Conservation (phyloP, 2,329 filamentous ascomycete genomes). For the Didymella segeticola region DNA sequence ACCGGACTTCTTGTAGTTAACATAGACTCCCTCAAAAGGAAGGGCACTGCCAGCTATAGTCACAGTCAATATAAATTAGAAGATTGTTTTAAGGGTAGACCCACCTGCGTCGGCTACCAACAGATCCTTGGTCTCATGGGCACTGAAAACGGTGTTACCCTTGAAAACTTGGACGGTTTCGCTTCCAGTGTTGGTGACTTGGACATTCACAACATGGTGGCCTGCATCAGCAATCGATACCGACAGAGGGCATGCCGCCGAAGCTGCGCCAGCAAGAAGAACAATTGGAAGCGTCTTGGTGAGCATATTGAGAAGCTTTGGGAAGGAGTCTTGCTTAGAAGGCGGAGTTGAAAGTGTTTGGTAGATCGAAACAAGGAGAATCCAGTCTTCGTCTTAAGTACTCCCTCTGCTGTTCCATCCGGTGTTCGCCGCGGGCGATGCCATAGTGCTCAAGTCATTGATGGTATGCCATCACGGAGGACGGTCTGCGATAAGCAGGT, state of each 20-base stretch:
- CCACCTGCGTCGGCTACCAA: slow-evolving; percentile 20
- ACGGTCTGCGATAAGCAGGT: slow-evolving; percentile 17
- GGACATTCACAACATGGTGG: slow-evolving; percentile 15
- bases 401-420: not conserved
- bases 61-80: not conserved
- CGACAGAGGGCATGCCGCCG: slow-evolving; percentile 18
- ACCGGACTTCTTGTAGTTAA: slow-evolving; percentile 22
- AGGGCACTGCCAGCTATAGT: slow-evolving; percentile 17
- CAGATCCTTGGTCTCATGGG: slow-evolving; percentile 22
- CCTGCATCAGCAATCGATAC: slow-evolving; percentile 10
- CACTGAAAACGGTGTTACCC: slow-evolving; percentile 24
- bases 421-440: too few species aligned
- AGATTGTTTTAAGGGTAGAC: not conserved
- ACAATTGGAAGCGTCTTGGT: slow-evolving; percentile 12
- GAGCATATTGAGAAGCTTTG: slow-evolving; percentile 10
- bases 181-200: slow-evolving; percentile 17
- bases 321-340: not conserved
- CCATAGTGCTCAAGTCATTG: not conserved
- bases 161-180: slow-evolving; percentile 20
- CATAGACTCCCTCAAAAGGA: slow-evolving; percentile 21
- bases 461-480: slow-evolving; percentile 4
- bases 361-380: not conserved
- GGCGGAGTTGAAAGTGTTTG: not conserved
- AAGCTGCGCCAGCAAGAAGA: slow-evolving; percentile 20
- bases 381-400: not conserved